Evolutionary conservation across 2,329 filamentous ascomycete species (phyloP).

Genomic region (Fusarium sp.): DNA sequence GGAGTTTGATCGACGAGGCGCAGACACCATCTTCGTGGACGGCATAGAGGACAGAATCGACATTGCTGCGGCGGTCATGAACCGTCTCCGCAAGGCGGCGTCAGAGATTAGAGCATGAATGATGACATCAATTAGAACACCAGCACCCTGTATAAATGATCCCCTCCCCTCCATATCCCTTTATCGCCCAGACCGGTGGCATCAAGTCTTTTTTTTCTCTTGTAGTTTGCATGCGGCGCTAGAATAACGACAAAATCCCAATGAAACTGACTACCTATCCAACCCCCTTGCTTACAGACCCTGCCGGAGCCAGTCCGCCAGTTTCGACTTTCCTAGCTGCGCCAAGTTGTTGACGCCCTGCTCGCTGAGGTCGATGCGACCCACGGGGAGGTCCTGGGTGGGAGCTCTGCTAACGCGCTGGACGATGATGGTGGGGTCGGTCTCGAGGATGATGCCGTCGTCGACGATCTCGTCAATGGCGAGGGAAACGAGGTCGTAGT

Average conservation of each 20-base stretch:
- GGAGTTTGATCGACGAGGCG: constrained; percentile 79
- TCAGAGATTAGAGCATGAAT: constrained; percentile 63
- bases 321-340: constrained; percentile 89
- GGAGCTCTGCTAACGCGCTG: constrained; percentile 92
- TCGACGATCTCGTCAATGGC: constrained; percentile 95
- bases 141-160: constrained; percentile 40
- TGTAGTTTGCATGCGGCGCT: constrained; percentile 42
- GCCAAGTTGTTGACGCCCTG: constrained; percentile 94
- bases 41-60: constrained; percentile 81
- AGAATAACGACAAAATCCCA: constrained; percentile 43
- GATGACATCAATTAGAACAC: constrained; percentile 44
- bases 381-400: constrained; percentile 87
- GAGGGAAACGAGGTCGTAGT: constrained; percentile 94
- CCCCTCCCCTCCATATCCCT: constrained; percentile 23
- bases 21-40: constrained; percentile 88
- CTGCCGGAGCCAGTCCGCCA: constrained; percentile 90
- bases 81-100: constrained; percentile 79
- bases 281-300: constrained; percentile 62
- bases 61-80: constrained; percentile 87
- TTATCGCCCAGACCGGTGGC: constrained; percentile 37
- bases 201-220: constrained; percentile 35
- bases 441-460: constrained; percentile 96
- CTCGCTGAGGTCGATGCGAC: constrained; percentile 94
- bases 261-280: background rate
- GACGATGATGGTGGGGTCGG: constrained; percentile 91